Conservation (phyloP, 208 protist genomes). For the Zelonia costaricensis region DNA sequence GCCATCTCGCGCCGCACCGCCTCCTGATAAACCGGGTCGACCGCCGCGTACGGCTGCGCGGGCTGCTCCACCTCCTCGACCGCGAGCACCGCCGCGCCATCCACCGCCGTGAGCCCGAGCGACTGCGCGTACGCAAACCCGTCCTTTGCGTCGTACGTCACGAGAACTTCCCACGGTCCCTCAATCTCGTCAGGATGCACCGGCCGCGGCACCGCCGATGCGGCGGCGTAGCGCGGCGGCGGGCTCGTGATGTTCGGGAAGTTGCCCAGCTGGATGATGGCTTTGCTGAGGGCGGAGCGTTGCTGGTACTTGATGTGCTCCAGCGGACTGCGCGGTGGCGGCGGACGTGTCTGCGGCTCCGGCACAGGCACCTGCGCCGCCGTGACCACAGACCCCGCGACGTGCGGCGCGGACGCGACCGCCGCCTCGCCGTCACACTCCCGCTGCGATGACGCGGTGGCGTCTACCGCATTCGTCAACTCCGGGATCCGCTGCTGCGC, state of each 20-base stretch:
- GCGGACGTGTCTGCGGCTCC: constrained; percentile 38
- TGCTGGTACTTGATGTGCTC: constrained; percentile 74
- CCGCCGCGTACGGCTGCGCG: constrained; percentile 55
- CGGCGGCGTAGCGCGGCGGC: constrained; percentile 37
- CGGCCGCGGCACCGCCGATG: constrained; percentile 68
- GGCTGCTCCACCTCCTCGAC: constrained; percentile 37
- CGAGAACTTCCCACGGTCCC: constrained; percentile 79
- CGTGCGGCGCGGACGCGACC: too few species aligned
- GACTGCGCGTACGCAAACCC: constrained; percentile 68
- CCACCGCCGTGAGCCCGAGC: constrained; percentile 58
- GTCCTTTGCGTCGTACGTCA: constrained; percentile 82
- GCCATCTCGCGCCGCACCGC: constrained; percentile 71
- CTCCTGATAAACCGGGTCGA: constrained; percentile 78
- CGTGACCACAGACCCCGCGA: constrained; percentile 26
- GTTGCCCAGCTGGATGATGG: constrained; percentile 80
- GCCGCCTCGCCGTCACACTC: constrained; percentile 19
- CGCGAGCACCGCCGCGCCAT: constrained; percentile 61
- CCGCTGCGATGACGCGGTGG: too few species aligned
- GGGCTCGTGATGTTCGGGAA: constrained; percentile 81
- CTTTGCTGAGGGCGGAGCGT: constrained; percentile 56
- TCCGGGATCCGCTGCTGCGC: not conserved
- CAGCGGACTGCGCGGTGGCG: constrained; percentile 62
- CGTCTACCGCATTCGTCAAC: too few species aligned
- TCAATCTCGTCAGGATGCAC: constrained; percentile 90
- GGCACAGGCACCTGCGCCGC: constrained; percentile 75